Conservation (phyloP, 2,329 filamentous ascomycete species). For the Nannizzia gypsea region DNA sequence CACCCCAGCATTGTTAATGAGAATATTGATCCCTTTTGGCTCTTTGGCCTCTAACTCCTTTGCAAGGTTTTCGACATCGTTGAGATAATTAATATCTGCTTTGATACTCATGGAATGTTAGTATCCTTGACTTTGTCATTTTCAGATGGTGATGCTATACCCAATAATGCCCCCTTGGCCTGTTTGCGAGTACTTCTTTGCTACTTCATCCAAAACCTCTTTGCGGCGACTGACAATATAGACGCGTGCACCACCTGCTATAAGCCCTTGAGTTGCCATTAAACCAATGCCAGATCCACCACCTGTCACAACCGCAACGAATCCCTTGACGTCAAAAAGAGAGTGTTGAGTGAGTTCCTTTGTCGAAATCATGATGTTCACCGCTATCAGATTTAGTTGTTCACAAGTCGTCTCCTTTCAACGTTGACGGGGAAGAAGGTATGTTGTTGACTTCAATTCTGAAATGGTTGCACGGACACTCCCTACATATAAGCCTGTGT, state of each 20-base stretch:
- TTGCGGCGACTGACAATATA: conserved; percentile 38
- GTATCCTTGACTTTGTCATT: neutral
- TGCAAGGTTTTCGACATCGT: conserved; percentile 36
- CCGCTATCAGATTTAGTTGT: too few relatives aligned
- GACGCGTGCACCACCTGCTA: conserved; percentile 38
- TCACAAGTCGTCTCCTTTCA: too few relatives aligned
- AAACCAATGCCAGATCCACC: conserved; percentile 38
- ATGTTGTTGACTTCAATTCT: too few relatives aligned
- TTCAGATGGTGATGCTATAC: conserved; percentile 15
- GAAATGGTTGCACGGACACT: too few relatives aligned
- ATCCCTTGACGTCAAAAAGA: conserved; percentile 23
- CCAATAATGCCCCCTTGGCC: conserved; percentile 39
- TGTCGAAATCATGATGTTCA: conserved; percentile 4
- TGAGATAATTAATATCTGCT: conserved; percentile 32
- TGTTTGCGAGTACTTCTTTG: conserved; percentile 34
- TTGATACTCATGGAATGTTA: conserved; percentile 20
- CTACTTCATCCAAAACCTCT: conserved; percentile 35
- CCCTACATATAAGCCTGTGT: neutral
- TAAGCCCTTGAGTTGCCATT: conserved; percentile 38
- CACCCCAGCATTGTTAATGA: conserved; percentile 31
- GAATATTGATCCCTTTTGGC: conserved; percentile 41
- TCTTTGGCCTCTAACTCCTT: conserved; percentile 43
- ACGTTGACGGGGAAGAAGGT: too few relatives aligned
- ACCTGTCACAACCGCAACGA: conserved; percentile 34
- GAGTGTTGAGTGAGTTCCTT: conserved; percentile 9